A percentile compares a stretch with the other conserved stretches of the same genome.
Conservation (phyloP, 805 yeast species). For the Saturnispora diversa region DNA sequence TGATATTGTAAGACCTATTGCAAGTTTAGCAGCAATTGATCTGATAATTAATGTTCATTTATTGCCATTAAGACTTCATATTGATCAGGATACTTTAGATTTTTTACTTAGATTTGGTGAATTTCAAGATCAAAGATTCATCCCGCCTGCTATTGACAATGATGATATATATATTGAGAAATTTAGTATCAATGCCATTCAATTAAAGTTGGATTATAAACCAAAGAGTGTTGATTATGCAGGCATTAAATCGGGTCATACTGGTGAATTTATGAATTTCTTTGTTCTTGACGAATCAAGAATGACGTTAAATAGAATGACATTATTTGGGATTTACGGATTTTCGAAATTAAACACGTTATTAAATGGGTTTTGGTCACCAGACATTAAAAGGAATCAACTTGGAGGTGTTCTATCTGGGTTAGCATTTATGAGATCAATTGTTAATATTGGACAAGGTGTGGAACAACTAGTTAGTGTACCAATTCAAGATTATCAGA, state of each 20-base stretch:
- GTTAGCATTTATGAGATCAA: constrained; percentile 68
- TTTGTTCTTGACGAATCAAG: constrained; percentile 83
- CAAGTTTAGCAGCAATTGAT: constrained; percentile 61
- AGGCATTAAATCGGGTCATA: constrained; percentile 79
- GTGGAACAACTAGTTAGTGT: constrained; percentile 63
- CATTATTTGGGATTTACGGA: constrained; percentile 72
- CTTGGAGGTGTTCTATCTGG: constrained; percentile 77
- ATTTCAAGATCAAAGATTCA: constrained; percentile 66
- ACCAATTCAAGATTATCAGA: constrained; percentile 66
- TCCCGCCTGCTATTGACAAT: constrained; percentile 41
- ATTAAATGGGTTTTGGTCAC: constrained; percentile 73
- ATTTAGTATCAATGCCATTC: constrained; percentile 51
- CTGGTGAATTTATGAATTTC: constrained; percentile 80
- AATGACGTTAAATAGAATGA: constrained; percentile 52
- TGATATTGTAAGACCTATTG: constrained; percentile 56
- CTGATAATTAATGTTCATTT: constrained; percentile 44
- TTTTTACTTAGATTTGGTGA: constrained; percentile 73
- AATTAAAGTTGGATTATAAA: constrained; percentile 74
- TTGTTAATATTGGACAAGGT: constrained; percentile 73
- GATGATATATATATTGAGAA: constrained; percentile 64
- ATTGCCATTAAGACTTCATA: constrained; percentile 71
- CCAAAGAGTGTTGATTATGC: constrained; percentile 83
- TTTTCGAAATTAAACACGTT: constrained; percentile 48
- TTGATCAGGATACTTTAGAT: constrained; percentile 91
- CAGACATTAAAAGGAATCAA: constrained; percentile 78